Percentiles rank a stretch among this genome's conserved stretches.
Evolutionary conservation across 768 basidiomycete species (phyloP).

Genomic region (Suillus placidus): DNA sequence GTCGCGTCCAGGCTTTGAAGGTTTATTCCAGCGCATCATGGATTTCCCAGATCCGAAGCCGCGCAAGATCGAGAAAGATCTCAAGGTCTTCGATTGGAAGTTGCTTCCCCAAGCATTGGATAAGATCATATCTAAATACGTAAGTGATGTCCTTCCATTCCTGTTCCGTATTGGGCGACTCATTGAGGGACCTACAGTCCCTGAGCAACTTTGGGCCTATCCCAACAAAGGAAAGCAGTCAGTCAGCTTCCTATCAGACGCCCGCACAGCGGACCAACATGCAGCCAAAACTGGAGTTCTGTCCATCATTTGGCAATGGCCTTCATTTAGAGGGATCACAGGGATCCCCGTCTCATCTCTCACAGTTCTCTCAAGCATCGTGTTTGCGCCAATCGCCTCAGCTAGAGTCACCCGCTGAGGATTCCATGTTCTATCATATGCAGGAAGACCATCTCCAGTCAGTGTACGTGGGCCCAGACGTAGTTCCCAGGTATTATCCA

Average conservation of each 20-base stretch:
- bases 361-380: constrained; percentile 9
- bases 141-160: constrained; percentile 40
- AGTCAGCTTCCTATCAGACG: neutral
- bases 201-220: constrained; percentile 7
- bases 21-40: constrained; percentile 97
- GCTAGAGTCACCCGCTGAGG: constrained; percentile 17
- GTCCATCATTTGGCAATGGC: constrained; percentile 14
- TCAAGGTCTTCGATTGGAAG: constrained; percentile 85
- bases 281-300: neutral
- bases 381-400: constrained; percentile 22
- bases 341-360: constrained; percentile 24
- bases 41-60: constrained; percentile 93
- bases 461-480: constrained; percentile 26
- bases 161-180: neutral
- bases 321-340: constrained; percentile 22
- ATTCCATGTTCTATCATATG: constrained; percentile 17
- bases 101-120: constrained; percentile 71
- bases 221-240: constrained; percentile 5
- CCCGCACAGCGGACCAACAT: no score
- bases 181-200: neutral
- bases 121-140: constrained; percentile 85
- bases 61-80: constrained; percentile 95
- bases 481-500: constrained; percentile 26
- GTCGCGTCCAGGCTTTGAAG: constrained; percentile 73
- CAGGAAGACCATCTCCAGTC: constrained; percentile 26